phyloP scores from a whole-genome alignment of 257 asterid species.

The Capsicum pubescens region DNA sequence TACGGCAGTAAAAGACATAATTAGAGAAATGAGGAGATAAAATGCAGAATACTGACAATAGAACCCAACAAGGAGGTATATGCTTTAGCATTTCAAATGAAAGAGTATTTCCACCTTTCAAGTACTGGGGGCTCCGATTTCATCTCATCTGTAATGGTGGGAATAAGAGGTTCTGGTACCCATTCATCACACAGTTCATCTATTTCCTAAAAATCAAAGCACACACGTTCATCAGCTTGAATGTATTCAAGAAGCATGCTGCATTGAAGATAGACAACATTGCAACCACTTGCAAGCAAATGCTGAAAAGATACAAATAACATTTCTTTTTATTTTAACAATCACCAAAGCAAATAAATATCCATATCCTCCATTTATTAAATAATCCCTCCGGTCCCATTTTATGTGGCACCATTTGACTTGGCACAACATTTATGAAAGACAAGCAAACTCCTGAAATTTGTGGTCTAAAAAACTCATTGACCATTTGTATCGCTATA shows the following conservation, averaged over 20 bases:
- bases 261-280: slow-evolving; percentile 21
- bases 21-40: background rate
- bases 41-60: background rate
- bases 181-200: slow-evolving; percentile 95
- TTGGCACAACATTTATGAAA: background rate
- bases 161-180: slow-evolving; percentile 92
- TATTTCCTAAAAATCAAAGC: slow-evolving; percentile 71
- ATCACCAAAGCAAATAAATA: background rate
- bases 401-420: background rate
- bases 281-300: background rate
- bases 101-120: slow-evolving; percentile 64
- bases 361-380: background rate
- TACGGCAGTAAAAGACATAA: background rate
- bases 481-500: background rate
- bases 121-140: slow-evolving; percentile 79
- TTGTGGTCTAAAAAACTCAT: background rate
- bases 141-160: slow-evolving; percentile 66
- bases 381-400: background rate
- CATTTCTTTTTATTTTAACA: background rate
- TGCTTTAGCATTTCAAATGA: slow-evolving; percentile 17
- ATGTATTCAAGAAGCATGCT: slow-evolving; percentile 26
- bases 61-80: slow-evolving; percentile 19
- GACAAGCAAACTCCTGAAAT: background rate
- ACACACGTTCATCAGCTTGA: slow-evolving; percentile 33
- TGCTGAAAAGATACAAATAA: background rate